Evolutionary conservation across 345 rosid genomes (phyloP).

Genomic region (Melaleuca quinquenervia): DNA sequence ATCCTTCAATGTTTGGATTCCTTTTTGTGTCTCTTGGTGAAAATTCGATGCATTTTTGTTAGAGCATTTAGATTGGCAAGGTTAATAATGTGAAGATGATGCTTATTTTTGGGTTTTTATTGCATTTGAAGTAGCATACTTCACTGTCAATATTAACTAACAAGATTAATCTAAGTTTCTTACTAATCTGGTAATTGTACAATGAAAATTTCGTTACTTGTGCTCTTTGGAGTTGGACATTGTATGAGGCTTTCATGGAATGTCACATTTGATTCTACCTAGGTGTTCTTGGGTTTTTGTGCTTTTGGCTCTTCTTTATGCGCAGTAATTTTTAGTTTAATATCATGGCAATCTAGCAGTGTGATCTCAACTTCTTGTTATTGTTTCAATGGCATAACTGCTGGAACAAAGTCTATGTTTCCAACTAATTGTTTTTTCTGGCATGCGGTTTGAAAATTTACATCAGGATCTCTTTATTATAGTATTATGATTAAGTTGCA

Average conservation of each 20-base stretch:
- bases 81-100: neutral
- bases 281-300: neutral
- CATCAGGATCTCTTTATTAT: neutral
- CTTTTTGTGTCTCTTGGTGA: neutral
- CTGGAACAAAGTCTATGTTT: neutral
- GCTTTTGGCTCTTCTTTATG: neutral
- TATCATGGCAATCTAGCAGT: neutral
- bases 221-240: neutral
- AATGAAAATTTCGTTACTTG: neutral
- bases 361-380: neutral
- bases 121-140: neutral
- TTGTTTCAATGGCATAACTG: neutral
- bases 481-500: neutral
- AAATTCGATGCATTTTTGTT: neutral
- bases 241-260: neutral
- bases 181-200: neutral
- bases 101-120: neutral
- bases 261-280: neutral
- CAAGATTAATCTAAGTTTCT: neutral
- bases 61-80: neutral
- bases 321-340: neutral
- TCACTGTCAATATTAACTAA: neutral
- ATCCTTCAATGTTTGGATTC: constrained; percentile 36
- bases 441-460: neutral
- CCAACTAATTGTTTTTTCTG: neutral